phyloP scores from a whole-genome alignment of 192 early-diverging fungal genomes.

The Umbelopsis sp. region DNA sequence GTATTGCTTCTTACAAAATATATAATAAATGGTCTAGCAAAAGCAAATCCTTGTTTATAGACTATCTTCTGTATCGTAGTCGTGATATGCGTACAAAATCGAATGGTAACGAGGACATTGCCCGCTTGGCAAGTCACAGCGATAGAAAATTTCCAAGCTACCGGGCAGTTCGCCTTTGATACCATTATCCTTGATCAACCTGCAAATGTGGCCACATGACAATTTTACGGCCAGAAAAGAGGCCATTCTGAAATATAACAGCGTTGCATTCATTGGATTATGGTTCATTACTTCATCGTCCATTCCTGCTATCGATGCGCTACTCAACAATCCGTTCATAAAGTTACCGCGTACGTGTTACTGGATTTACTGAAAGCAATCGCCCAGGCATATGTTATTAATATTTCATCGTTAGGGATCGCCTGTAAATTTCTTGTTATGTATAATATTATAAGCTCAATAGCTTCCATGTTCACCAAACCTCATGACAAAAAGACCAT shows the following conservation, averaged over 20 bases:
- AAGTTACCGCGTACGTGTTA: conserved; percentile 19
- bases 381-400: not conserved
- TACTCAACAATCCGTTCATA: conserved; percentile 9
- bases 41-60: too few species aligned
- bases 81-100: too few species aligned
- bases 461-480: conserved; percentile 8
- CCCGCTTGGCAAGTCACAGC: not conserved
- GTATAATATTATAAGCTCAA: conserved; percentile 12
- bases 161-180: not conserved
- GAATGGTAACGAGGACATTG: too few species aligned
- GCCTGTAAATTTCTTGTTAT: conserved; percentile 16
- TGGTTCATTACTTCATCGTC: conserved; percentile 15
- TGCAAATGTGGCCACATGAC: conserved; percentile 7
- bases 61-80: too few species aligned
- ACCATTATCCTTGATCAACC: not conserved
- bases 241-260: not conserved
- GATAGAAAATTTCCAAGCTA: not conserved
- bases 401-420: not conserved
- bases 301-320: not conserved
- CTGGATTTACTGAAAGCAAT: not conserved
- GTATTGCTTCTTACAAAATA: too few species aligned
- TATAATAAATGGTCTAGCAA: too few species aligned
- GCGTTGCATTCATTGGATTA: not conserved
- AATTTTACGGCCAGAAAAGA: conserved; percentile 14
- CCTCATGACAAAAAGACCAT: conserved; percentile 1